Conservation (phyloP, 768 basidiomycete genomes). For the Suillus hirtellus region DNA sequence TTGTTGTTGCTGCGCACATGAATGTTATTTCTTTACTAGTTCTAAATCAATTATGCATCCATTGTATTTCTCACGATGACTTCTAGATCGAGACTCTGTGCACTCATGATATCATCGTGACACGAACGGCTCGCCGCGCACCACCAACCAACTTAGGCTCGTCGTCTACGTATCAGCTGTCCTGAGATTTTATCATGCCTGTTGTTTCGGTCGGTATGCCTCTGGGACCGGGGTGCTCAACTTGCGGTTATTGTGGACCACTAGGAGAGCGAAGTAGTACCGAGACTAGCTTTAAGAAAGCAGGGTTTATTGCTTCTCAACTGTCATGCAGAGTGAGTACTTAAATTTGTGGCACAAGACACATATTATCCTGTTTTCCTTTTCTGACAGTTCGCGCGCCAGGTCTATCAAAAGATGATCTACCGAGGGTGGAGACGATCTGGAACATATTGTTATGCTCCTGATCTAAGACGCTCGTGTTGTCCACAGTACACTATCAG, state of each 20-base stretch:
- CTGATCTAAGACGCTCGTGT: constrained; percentile 77
- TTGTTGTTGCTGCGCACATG: not conserved
- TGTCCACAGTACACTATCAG: constrained; percentile 96
- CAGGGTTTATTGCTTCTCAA: constrained; percentile 49
- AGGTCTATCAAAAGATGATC: constrained; percentile 84
- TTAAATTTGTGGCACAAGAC: not conserved
- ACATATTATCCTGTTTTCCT: not conserved
- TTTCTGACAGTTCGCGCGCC: constrained; percentile 9
- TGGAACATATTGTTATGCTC: constrained; percentile 85
- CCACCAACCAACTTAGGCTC: not conserved
- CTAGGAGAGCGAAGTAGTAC: constrained; percentile 46
- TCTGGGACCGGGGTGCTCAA: constrained; percentile 32
- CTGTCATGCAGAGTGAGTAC: constrained; percentile 53
- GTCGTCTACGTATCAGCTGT: not conserved
- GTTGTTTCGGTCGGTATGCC: constrained; percentile 30
- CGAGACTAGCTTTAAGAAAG: constrained; percentile 46
- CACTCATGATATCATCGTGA: not conserved
- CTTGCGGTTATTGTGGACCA: constrained; percentile 70
- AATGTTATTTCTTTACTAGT: not conserved
- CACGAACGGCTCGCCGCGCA: not conserved
- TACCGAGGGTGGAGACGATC: constrained; percentile 85
- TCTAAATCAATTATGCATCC: too few relatives aligned
- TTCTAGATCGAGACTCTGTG: not conserved
- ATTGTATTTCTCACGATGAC: not conserved
- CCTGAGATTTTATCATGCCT: constrained; percentile 19